Evolutionary conservation across 768 basidiomycete genomes (phyloP), one percentile per base, ranked within the genome.

Genomic region (Porphyrellus cyaneotinctus): DNA sequence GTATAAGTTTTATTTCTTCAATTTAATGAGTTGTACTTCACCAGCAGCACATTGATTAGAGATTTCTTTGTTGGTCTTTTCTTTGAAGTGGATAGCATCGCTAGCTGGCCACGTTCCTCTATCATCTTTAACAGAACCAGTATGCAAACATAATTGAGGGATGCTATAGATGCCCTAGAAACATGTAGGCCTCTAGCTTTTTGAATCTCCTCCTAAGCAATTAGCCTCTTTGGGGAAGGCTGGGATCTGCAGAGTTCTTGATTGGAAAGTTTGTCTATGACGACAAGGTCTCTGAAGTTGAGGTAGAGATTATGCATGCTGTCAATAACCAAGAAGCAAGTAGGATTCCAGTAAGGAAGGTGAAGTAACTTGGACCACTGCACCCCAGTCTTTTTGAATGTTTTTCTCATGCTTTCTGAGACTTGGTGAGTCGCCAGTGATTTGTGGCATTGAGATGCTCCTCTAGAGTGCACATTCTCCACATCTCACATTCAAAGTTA

Each of bases 291-390:
- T 15, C 49, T 36, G 5, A 59, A 59, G 24, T 59, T 22, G 17
- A 75, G 60, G 46, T 67, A 64, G 2, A 75, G 53, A n/a, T 65
- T 63, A 35, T 76, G 74, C 73, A 76, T 76, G 2, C 64, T 50
- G 37, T 77, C 72, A n/a, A 73, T 58, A 0, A 70, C 62, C 1
- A 63, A 39, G 32, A 62, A 68, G 1, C 20, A 39, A 6, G 62
- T 64, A 8, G 65, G 65, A 35, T 73, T 57, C 64, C 69, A 75
- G 57, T 75, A 75, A 0, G 70, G 67, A 7, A 76, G 62, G 6
- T 55, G 41, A 17, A 69, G 57, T 0, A 74, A 49, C 13, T 64
- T 58, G 0, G 67, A 65, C 60, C 39, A n/a, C n/a, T n/a, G n/a
- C n/a, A n/a, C n/a, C n/a, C n/a, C n/a, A n/a, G n/a, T n/a, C n/a